These are phyloP conservation scores for Skeletonema tropicum DNA, from an alignment of 108 stramenopile genomes.

Conservation along the genomic window DNA sequence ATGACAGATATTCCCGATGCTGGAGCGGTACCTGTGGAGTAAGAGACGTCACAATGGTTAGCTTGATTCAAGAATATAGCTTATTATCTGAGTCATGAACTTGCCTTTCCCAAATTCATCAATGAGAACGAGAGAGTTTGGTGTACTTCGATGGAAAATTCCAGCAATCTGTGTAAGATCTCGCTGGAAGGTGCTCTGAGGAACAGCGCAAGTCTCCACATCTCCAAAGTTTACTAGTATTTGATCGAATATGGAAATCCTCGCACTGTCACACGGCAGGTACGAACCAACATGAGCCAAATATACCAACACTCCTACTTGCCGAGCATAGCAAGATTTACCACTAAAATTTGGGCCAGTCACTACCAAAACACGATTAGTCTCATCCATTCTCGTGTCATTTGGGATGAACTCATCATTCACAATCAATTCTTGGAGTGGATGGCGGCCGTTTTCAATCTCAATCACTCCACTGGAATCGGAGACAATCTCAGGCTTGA, in stretches of 20 bases:
- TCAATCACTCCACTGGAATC: slow-evolving; percentile 67
- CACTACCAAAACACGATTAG: slow-evolving; percentile 75
- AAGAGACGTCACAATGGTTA: background rate
- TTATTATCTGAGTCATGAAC: background rate
- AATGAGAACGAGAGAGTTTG: slow-evolving; percentile 85
- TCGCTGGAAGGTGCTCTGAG: slow-evolving; percentile 93
- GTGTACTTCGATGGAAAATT: slow-evolving; percentile 70
- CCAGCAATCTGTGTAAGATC: slow-evolving; percentile 91
- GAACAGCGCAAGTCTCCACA: slow-evolving; percentile 91
- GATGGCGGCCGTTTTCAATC: slow-evolving; percentile 93
- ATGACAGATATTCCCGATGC: slow-evolving; percentile 94
- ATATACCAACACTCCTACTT: slow-evolving; percentile 87
- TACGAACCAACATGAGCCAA: slow-evolving; percentile 94
- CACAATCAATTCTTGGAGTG: slow-evolving; percentile 93
- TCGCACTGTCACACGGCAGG: slow-evolving; percentile 85
- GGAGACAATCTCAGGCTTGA: slow-evolving; percentile 69
- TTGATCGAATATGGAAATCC: slow-evolving; percentile 87
- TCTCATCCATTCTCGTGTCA: slow-evolving; percentile 70
- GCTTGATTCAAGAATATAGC: background rate
- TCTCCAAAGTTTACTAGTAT: slow-evolving; percentile 89
- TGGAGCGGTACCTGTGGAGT: slow-evolving; percentile 73
- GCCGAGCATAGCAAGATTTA: slow-evolving; percentile 93
- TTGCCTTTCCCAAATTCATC: slow-evolving; percentile 97
- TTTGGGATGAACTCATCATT: slow-evolving; percentile 92
- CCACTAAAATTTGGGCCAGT: slow-evolving; percentile 96